Evolutionary conservation across 148 eudicot species (phyloP).

Genomic region (Fagopyrum homotropicum): DNA sequence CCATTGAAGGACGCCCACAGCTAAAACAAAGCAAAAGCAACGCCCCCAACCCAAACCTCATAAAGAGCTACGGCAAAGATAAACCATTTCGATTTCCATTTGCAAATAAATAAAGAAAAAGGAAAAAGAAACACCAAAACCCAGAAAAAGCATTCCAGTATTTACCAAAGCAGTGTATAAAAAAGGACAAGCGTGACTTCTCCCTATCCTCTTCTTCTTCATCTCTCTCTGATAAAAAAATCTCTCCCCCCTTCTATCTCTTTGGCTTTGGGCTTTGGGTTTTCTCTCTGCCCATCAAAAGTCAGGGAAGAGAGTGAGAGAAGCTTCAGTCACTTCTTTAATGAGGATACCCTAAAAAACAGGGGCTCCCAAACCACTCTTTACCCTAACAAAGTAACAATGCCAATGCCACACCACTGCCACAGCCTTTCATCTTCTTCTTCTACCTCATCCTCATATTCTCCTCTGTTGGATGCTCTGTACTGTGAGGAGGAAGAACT

Average conservation of each 20-base stretch:
- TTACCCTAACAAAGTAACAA: background rate
- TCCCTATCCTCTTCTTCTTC: conserved; percentile 10
- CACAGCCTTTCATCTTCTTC: conserved; percentile 22
- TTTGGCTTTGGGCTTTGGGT: conserved; percentile 2
- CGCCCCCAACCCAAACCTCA: background rate
- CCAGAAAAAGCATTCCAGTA: conserved; percentile 5
- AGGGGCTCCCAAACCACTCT: background rate
- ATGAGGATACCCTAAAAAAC: background rate
- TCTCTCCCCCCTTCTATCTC: background rate
- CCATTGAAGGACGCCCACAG: background rate
- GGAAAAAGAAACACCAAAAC: background rate
- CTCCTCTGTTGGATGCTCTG: conserved; percentile 40
- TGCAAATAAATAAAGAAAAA: background rate
- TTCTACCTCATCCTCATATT: conserved; percentile 8
- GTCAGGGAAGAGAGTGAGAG: background rate
- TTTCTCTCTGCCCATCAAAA: conserved; percentile 7
- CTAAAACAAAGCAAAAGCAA: background rate
- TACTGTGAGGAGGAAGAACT: conserved; percentile 48
- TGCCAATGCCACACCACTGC: conserved; percentile 17
- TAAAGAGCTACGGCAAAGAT: background rate
- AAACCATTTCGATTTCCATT: background rate
- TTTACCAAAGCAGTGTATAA: conserved; percentile 20
- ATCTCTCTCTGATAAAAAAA: background rate
- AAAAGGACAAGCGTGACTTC: conserved; percentile 52
- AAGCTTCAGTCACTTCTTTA: conserved; percentile 3